These are phyloP conservation scores for Flaveria linearis DNA, from an alignment of 129 eudicot genomes.

Conservation along the genomic window DNA sequence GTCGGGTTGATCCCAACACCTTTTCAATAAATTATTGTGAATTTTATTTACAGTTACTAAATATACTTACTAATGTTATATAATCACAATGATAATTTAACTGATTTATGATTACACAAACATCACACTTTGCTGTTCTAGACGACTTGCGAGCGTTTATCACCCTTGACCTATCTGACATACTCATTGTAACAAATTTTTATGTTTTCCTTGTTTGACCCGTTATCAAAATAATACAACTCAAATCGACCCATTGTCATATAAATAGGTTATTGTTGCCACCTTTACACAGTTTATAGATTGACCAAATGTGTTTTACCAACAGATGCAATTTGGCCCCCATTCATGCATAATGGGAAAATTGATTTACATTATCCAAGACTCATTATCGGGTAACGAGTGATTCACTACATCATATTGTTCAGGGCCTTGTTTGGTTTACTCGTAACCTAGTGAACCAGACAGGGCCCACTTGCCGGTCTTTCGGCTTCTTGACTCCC, in stretches of 20 bases:
- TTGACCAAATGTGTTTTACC: constrained; percentile 1
- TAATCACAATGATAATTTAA: background rate
- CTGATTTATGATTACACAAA: background rate
- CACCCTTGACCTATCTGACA: background rate
- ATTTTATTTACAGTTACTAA: background rate
- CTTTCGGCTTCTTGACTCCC: too few relatives aligned
- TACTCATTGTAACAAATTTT: background rate
- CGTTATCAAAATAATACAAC: background rate
- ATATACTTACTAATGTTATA: too few relatives aligned
- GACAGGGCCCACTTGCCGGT: too few relatives aligned
- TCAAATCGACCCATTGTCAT: background rate
- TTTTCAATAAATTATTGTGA: background rate
- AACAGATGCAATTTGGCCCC: constrained; percentile 78
- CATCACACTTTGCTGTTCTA: background rate
- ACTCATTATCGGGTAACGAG: constrained; percentile 76
- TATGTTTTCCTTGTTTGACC: background rate
- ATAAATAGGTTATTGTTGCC: too few relatives aligned
- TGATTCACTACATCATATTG: background rate
- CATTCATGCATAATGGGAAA: constrained; percentile 93
- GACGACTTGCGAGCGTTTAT: background rate
- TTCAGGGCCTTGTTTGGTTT: constrained; percentile 3
- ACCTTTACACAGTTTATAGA: too few relatives aligned
- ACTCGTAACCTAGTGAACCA: background rate
- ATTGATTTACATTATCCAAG: constrained; percentile 64
- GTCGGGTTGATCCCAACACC: background rate